These are phyloP conservation scores for Pleurotus sapidus DNA, from an alignment of 768 basidiomycete species.

Conservation along the genomic window DNA sequence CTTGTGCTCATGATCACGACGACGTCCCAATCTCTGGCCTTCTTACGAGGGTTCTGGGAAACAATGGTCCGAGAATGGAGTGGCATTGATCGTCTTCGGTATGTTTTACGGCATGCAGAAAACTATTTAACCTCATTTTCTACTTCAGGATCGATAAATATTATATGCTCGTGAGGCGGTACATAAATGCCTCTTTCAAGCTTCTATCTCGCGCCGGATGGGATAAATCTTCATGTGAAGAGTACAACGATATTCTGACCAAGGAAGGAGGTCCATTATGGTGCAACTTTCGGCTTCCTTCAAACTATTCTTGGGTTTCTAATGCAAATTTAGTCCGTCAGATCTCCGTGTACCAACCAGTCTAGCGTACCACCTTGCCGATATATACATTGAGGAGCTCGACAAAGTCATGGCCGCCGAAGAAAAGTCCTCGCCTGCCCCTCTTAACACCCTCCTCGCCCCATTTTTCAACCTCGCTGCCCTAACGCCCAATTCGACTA, in stretches of 20 bases:
- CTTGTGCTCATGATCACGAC: conserved; percentile 68
- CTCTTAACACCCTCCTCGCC: conserved; percentile 41
- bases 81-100: conserved; percentile 90
- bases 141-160: conserved; percentile 88
- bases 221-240: conserved; percentile 49
- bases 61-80: conserved; percentile 90
- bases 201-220: conserved; percentile 72
- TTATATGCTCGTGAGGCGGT: conserved; percentile 90
- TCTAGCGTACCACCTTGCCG: conserved; percentile 81
- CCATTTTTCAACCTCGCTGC: conserved; percentile 79
- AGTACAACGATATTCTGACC: conserved; percentile 69
- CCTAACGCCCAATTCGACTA: conserved; percentile 56
- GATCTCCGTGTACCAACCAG: conserved; percentile 75
- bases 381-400: conserved; percentile 89
- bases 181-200: conserved; percentile 82
- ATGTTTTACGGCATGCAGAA: conserved; percentile 16
- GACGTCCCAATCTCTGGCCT: conserved; percentile 59
- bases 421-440: conserved; percentile 33
- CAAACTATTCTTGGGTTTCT: background rate
- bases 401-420: conserved; percentile 53
- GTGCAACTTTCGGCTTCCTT: conserved; percentile 37
- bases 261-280: conserved; percentile 77
- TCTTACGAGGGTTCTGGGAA: conserved; percentile 90
- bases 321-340: conserved; percentile 43
- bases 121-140: background rate